Conservation (phyloP, 179 eudicot species). For the Camellia oleifera region DNA sequence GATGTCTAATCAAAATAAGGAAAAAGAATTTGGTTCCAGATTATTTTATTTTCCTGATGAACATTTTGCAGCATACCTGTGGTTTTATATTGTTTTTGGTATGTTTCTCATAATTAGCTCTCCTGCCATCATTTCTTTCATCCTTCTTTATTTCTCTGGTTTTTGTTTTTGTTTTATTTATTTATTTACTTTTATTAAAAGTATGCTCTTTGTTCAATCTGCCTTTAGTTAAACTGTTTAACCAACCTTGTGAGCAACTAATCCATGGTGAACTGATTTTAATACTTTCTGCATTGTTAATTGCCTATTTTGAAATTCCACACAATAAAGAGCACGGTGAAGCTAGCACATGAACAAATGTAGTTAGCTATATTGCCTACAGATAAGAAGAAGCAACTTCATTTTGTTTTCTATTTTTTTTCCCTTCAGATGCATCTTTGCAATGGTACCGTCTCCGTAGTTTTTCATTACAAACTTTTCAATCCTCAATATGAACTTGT, state of each 20-base stretch:
- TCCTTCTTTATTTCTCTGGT: background rate
- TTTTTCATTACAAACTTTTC: background rate
- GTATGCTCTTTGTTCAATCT: background rate
- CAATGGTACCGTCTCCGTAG: background rate
- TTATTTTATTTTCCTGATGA: background rate
- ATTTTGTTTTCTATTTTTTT: too few relatives aligned
- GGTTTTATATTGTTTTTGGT: background rate
- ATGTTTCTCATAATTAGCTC: background rate
- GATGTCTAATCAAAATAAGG: background rate
- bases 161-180: background rate
- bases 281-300: background rate
- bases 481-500: constrained; percentile 2
- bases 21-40: background rate
- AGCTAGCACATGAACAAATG: background rate
- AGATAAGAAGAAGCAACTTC: background rate
- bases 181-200: too few relatives aligned
- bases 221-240: background rate
- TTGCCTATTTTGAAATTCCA: background rate
- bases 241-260: background rate
- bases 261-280: background rate
- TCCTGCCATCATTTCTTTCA: background rate
- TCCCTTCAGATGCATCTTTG: background rate
- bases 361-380: background rate
- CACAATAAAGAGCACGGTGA: background rate
- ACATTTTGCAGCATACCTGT: background rate